phyloP scores from a whole-genome alignment of 768 basidiomycete species.

The Podaxis carcinomalis region DNA sequence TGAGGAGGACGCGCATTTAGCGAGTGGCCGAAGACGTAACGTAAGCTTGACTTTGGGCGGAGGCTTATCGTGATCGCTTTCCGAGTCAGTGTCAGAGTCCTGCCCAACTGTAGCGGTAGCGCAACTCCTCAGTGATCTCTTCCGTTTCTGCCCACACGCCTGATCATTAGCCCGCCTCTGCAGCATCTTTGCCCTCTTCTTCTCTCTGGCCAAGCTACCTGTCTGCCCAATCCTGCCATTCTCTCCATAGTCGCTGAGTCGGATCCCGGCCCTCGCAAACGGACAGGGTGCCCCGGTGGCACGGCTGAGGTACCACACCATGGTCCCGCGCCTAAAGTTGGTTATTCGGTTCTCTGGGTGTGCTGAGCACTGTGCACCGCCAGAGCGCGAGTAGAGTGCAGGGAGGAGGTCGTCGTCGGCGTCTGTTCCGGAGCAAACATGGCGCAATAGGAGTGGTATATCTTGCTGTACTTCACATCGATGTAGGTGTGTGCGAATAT shows the following conservation, averaged over 20 bases:
- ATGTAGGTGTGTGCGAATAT: constrained; percentile 67
- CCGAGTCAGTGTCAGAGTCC: constrained; percentile 28
- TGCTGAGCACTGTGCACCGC: constrained; percentile 53
- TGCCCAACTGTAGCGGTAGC: constrained; percentile 16
- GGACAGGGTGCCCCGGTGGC: constrained; percentile 75
- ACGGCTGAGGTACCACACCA: constrained; percentile 77
- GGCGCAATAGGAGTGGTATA: constrained; percentile 68
- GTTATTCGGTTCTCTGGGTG: constrained; percentile 46
- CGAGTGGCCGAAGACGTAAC: constrained; percentile 46
- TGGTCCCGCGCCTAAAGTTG: constrained; percentile 74
- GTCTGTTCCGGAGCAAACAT: constrained; percentile 65
- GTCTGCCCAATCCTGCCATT: constrained; percentile 29
- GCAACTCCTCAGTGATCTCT: constrained; percentile 36
- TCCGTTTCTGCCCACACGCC: constrained; percentile 39
- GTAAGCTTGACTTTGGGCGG: constrained; percentile 71
- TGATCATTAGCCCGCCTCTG: constrained; percentile 19
- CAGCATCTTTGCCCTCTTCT: constrained; percentile 21
- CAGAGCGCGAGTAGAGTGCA: constrained; percentile 64
- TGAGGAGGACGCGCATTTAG: constrained; percentile 12
- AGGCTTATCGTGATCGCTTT: constrained; percentile 34
- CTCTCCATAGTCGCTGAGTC: constrained; percentile 63
- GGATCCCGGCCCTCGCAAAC: constrained; percentile 69
- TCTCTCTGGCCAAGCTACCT: constrained; percentile 22
- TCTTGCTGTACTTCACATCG: constrained; percentile 71
- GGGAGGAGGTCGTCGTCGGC: constrained; percentile 72